phyloP scores from a whole-genome alignment of 257 asterid genomes.

The Echites panduratus region DNA sequence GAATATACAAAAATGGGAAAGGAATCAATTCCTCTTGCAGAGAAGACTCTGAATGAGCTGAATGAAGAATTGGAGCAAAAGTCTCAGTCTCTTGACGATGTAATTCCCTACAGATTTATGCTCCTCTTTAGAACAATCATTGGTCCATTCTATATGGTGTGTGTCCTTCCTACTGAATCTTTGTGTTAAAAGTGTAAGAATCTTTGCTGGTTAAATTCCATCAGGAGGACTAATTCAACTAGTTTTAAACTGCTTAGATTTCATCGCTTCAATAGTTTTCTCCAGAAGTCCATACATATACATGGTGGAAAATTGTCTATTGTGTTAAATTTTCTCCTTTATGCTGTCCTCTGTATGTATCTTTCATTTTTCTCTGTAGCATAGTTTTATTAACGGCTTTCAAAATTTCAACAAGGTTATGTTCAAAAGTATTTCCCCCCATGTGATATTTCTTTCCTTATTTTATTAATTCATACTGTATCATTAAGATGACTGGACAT shows the following conservation, averaged over 20 bases:
- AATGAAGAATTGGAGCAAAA: slow-evolving; percentile 68
- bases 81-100: slow-evolving; percentile 92
- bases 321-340: not conserved
- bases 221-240: not conserved
- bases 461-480: not conserved
- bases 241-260: not conserved
- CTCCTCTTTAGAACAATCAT: slow-evolving; percentile 11
- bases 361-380: not conserved
- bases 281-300: not conserved
- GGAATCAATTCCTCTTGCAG: slow-evolving; percentile 75
- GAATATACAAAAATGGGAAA: slow-evolving; percentile 61
- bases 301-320: not conserved
- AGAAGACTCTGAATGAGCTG: slow-evolving; percentile 56
- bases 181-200: not conserved
- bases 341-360: not conserved
- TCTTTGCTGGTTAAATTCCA: not conserved
- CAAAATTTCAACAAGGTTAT: not conserved
- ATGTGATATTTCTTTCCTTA: not conserved
- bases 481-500: not conserved
- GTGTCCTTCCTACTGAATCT: not conserved
- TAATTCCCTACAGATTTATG: slow-evolving; percentile 28
- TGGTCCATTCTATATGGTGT: slow-evolving; percentile 6
- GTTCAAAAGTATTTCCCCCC: not conserved
- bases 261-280: no score
- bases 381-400: not conserved